phyloP scores from a whole-genome alignment of 345 rosid species.

The Jatropha curcas region DNA sequence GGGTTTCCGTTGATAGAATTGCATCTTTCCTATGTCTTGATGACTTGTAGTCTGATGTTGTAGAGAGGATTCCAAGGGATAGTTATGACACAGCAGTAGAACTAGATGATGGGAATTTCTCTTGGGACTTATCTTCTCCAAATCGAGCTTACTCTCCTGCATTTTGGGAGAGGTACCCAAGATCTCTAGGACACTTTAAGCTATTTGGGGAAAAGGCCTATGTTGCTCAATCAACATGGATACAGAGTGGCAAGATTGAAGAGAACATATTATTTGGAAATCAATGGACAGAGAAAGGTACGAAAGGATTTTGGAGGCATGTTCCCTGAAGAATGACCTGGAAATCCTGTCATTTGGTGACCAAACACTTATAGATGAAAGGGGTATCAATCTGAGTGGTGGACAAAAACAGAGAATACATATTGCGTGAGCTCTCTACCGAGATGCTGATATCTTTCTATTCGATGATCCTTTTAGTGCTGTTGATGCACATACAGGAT shows the following conservation, averaged over 20 bases:
- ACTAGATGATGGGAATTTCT: constrained; percentile 71
- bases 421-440: constrained; percentile 98
- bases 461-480: constrained; percentile 99
- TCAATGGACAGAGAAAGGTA: constrained; percentile 85
- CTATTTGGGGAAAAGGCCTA: constrained; percentile 96
- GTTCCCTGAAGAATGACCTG: constrained; percentile 90
- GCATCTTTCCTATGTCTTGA: no score
- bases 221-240: constrained; percentile 99
- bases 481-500: constrained; percentile 97
- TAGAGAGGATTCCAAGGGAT: no score
- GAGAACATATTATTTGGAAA: constrained; percentile 97
- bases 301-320: constrained; percentile 87
- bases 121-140: constrained; percentile 81
- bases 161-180: constrained; percentile 98
- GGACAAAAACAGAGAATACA: constrained; percentile 99
- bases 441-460: constrained; percentile 94
- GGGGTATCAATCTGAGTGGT: constrained; percentile 98
- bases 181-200: no score
- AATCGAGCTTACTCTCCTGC: constrained; percentile 96
- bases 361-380: constrained; percentile 94
- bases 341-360: constrained; percentile 98
- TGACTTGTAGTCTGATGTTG: no score
- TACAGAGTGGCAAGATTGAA: constrained; percentile 98
- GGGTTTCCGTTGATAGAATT: constrained; percentile 95
- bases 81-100: constrained; percentile 70